These are phyloP conservation scores for Colletotrichum falcatum DNA, from an alignment of 2,329 filamentous ascomycete species.

Conservation along the genomic window DNA sequence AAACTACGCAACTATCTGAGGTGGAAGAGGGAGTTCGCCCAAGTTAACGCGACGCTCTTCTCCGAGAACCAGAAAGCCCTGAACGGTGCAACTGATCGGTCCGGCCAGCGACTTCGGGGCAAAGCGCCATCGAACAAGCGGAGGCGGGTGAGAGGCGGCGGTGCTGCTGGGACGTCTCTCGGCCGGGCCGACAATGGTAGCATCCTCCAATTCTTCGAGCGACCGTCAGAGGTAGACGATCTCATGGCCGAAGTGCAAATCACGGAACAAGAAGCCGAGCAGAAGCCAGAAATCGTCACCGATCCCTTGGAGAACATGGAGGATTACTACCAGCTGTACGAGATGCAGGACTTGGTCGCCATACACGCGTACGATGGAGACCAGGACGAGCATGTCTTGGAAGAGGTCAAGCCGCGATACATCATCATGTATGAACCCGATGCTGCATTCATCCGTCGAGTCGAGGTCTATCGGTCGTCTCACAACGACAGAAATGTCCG, in stretches of 20 bases:
- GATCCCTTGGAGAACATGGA: conserved; percentile 94
- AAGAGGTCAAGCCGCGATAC: conserved; percentile 92
- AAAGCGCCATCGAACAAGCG: conserved; percentile 86
- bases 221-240: conserved; percentile 82
- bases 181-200: conserved; percentile 79
- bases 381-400: conserved; percentile 94
- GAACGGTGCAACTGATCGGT: conserved; percentile 72
- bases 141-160: conserved; percentile 84
- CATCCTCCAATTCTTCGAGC: conserved; percentile 83
- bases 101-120: conserved; percentile 63
- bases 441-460: conserved; percentile 89
- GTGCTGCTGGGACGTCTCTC: conserved; percentile 66
- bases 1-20: conserved; percentile 87
- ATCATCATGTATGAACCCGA: conserved; percentile 99
- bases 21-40: conserved; percentile 92
- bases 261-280: conserved; percentile 79
- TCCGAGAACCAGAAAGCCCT: conserved; percentile 83
- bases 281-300: conserved; percentile 78
- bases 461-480: conserved; percentile 96
- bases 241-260: conserved; percentile 86
- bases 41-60: conserved; percentile 83
- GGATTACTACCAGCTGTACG: conserved; percentile 89
- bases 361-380: conserved; percentile 96
- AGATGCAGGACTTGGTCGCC: conserved; percentile 89
- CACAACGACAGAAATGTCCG: conserved; percentile 90